Evolutionary conservation across 352 stramenopile genomes (phyloP), one percentile per base, ranked within the genome.

Genomic region (Globisporangium yorkense): DNA sequence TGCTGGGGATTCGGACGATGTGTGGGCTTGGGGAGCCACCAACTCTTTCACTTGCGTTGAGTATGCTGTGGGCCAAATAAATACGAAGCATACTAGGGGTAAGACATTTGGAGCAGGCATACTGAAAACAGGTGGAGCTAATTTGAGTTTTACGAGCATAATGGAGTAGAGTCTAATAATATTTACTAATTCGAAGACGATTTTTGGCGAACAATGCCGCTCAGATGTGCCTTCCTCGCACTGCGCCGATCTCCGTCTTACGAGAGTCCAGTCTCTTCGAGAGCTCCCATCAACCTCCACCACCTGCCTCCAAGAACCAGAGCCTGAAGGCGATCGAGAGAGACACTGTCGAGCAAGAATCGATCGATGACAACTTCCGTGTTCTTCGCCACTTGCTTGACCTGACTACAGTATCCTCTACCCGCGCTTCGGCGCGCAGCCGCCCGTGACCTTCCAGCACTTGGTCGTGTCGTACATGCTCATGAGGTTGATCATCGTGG

Each of bases 401-500:
- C 24, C 24, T 27, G 24, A 43, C 37, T 43, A 6, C 37, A 5
- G 37, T 43, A 12, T 43, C 33, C 5, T n/a, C 13, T 52, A 54
- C 9, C 24, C 27, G 44, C 44, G 59, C 45, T 55, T 66, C 9
- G 68, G 69, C 27, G 67, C 71, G 33, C 75, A 87, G 4, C 80
- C 82, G 40, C 82, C 82, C 0, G 72, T 82, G 61, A 92, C 77
- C 16, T 67, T 64, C 70, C 74, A 84, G 70, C 82, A 92, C 57
- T 78, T 65, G 33, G 77, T 92, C n/a, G 45, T 57, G 5, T 69
- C 61, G 53, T 75, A 68, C 66, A 89, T 87, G 45, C 69, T 81
- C 46, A 92, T 35, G 16, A 86, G 45, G 51, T 84, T 81, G 35
- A 79, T 71, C 24, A 68, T 59, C 41, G 67, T 79, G 27, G 73